A percentile compares a stretch with the other conserved stretches of the same genome.
phyloP scores from a whole-genome alignment of 140 eudicot genomes.

The Ambrosia hybrid region DNA sequence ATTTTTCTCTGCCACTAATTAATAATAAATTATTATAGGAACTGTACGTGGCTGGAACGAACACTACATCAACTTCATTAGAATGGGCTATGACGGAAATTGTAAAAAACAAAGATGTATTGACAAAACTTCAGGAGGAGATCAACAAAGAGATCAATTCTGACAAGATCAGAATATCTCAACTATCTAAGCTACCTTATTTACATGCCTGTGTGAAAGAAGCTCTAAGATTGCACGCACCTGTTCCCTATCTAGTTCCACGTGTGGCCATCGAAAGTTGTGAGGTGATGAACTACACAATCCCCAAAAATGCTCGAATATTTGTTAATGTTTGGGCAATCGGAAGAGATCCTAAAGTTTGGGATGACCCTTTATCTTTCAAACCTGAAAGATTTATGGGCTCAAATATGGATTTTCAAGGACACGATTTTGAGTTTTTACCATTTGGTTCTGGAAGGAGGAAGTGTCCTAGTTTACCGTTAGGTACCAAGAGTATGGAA shows the following conservation, averaged over 20 bases:
- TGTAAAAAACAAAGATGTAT: conserved; percentile 22
- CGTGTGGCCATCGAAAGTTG: conserved; percentile 20
- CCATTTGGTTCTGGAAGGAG: conserved; percentile 14
- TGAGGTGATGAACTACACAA: conserved; percentile 24
- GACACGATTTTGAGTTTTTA: conserved; percentile 7
- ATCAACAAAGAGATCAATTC: conserved; percentile 28
- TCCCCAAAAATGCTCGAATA: conserved; percentile 18
- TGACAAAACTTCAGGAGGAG: conserved; percentile 34
- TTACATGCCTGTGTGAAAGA: conserved; percentile 32
- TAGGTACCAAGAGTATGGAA: conserved; percentile 6
- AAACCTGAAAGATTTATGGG: conserved; percentile 27
- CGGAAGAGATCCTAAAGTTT: conserved; percentile 15
- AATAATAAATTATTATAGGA: conserved; percentile 24
- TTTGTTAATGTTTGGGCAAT: conserved; percentile 30
- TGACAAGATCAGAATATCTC: conserved; percentile 11
- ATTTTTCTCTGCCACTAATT: no score
- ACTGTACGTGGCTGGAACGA: conserved; percentile 42
- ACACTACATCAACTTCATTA: conserved; percentile 47
- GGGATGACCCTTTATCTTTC: conserved; percentile 11
- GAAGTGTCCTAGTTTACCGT: conserved; percentile 26
- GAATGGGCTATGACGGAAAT: conserved; percentile 46
- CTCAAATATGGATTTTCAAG: conserved; percentile 17
- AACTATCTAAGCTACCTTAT: conserved; percentile 24
- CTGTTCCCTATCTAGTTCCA: conserved; percentile 25
- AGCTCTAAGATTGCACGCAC: conserved; percentile 23